These are phyloP conservation scores for Tolypocladium album DNA, from an alignment of 2,329 filamentous ascomycete genomes.

Conservation along the genomic window DNA sequence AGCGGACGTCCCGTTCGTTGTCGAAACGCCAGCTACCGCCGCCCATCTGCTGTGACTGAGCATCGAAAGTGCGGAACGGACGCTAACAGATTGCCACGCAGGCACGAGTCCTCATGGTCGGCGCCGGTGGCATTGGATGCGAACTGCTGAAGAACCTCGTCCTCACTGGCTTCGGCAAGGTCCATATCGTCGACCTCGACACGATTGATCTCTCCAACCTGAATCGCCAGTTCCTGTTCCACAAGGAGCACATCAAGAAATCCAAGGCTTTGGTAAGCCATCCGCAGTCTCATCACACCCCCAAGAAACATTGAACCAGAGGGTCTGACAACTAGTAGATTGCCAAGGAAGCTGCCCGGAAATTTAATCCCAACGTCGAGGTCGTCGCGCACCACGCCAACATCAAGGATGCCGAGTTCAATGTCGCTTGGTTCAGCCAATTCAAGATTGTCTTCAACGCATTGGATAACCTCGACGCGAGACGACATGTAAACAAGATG, in stretches of 20 bases:
- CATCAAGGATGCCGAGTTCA: slow-evolving; percentile 84
- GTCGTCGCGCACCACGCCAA: slow-evolving; percentile 88
- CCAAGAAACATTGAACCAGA: no score
- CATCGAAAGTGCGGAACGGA: neutral
- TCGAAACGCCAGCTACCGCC: neutral
- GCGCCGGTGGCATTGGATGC: slow-evolving; percentile 93
- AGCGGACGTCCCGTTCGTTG: neutral
- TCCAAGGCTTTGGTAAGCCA: slow-evolving; percentile 77
- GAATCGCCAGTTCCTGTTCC: slow-evolving; percentile 94
- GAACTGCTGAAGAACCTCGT: slow-evolving; percentile 96
- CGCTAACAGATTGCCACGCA: slow-evolving; percentile 22
- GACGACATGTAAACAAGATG: slow-evolving; percentile 95
- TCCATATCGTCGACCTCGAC: slow-evolving; percentile 93
- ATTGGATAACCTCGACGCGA: slow-evolving; percentile 86
- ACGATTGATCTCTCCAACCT: slow-evolving; percentile 97
- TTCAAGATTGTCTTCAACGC: slow-evolving; percentile 94
- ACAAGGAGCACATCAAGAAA: slow-evolving; percentile 96
- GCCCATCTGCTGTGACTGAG: neutral
- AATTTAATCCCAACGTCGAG: slow-evolving; percentile 80
- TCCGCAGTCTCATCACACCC: slow-evolving; percentile 2
- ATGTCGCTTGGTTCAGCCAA: slow-evolving; percentile 73
- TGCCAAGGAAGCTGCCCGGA: slow-evolving; percentile 81
- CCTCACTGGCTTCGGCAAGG: slow-evolving; percentile 80
- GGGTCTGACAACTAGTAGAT: slow-evolving; percentile 43
- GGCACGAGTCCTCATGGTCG: slow-evolving; percentile 86